Evolutionary conservation across 495 filamentous ascomycete genomes (phyloP).

Genomic region (Penicillium canariense): DNA sequence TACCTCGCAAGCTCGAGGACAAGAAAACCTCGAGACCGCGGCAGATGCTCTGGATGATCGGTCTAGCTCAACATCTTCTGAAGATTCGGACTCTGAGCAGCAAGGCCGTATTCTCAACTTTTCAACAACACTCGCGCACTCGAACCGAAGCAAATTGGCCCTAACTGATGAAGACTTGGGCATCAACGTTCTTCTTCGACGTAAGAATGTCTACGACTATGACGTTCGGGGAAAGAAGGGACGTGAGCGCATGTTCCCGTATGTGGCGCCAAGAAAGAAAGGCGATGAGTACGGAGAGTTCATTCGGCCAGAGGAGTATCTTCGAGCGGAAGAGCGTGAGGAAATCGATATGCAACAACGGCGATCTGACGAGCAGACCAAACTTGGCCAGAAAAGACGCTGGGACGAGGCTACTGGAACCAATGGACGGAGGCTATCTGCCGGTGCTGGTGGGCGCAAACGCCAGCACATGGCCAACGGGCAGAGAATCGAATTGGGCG

Average conservation of each 20-base stretch:
- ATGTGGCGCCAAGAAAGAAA: conserved; percentile 73
- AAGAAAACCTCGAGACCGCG: conserved; percentile 61
- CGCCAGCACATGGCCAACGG: conserved; percentile 39
- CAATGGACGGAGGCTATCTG: conserved; percentile 36
- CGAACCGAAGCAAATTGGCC: conserved; percentile 75
- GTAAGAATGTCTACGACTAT: conserved; percentile 85
- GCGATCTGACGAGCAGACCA: conserved; percentile 54
- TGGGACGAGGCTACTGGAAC: conserved; percentile 69
- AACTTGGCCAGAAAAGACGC: conserved; percentile 87
- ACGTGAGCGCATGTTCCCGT: conserved; percentile 88
- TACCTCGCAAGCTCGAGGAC: conserved; percentile 65
- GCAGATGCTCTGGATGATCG: conserved; percentile 82
- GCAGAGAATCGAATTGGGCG: conserved; percentile 44
- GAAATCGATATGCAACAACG: conserved; percentile 64
- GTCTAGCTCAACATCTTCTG: conserved; percentile 77
- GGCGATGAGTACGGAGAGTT: conserved; percentile 90
- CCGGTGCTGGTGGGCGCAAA: conserved; percentile 37
- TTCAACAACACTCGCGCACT: conserved; percentile 75
- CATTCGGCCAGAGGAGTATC: conserved; percentile 88
- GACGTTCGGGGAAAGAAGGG: conserved; percentile 93
- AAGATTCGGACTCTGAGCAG: conserved; percentile 84
- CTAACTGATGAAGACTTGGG: conserved; percentile 84
- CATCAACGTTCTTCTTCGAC: conserved; percentile 84
- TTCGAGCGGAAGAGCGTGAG: conserved; percentile 89
- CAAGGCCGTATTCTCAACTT: conserved; percentile 91